Evolutionary conservation across 495 filamentous ascomycete genomes (phyloP), one percentile per base, ranked within the genome.

Genomic region (Penicillium chermesinum): DNA sequence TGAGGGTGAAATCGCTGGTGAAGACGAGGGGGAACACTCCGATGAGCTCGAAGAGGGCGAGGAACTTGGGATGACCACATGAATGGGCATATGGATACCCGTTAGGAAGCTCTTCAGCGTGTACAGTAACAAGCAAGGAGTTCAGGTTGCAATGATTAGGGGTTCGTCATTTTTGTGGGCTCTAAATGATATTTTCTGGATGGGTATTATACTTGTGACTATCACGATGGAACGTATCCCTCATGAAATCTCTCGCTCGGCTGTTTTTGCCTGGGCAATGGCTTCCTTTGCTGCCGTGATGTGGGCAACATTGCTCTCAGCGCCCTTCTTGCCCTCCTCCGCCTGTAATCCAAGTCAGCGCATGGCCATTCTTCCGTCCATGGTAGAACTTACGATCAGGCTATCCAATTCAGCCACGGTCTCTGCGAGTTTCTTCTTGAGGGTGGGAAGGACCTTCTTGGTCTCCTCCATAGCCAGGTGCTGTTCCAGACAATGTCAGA

Each of bases 401-500:
- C 80, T 69, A 64, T 91, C 79, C 38, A 96, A 73, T 44, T 79
- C 82, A 33, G 76, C 71, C 30, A 91, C 72, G 1, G 89, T 82
- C 27, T 84, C 74, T 9, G 54, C 55, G 52, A 95, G 83, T 62
- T 85, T 82, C 59, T 77, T 59, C 53, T 75, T 73, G 54, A 96
- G 59, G 0, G 78, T 75, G 10, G 77, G 84, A 48, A 95, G 82
- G 10, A 96, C 81, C 20, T 81, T 84, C 61, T 84, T 82, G 21
- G 91, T 97, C 67, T 96, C 87, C 52, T 90, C 78, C 13, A 88
- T 67, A 14, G 85, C 88, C 68, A 73, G 77, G 59, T 78, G 77
- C 91, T 96, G 40, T 44, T 32, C 20, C 34, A 33, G 18, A 53
- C n/a, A 57, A 46, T 48, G 15, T n/a, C 15, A 30, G 35, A 32